Evolutionary conservation across 1,139 yeast species (phyloP).

Genomic region (Pneumocystis canis): DNA sequence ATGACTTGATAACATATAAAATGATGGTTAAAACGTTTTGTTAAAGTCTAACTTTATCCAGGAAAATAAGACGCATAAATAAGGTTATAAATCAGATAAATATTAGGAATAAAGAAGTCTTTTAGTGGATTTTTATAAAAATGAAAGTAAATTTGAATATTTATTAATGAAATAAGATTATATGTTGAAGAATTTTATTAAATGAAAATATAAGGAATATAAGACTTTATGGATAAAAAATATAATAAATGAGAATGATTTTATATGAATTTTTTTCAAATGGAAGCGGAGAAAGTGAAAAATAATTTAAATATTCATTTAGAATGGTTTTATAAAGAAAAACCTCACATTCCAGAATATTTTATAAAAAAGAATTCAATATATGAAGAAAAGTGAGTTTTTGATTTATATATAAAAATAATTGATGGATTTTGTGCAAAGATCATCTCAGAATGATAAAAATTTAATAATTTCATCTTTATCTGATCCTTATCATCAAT

Average conservation of each 20-base stretch:
- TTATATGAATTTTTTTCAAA: background rate
- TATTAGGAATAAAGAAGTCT: no score
- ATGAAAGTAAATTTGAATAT: no score
- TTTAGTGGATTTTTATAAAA: no score
- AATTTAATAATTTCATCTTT: background rate
- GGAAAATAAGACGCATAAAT: no score
- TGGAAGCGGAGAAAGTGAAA: background rate
- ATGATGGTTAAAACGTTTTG: no score
- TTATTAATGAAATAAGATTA: background rate
- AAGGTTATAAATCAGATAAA: no score
- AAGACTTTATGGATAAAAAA: background rate
- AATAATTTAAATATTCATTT: background rate
- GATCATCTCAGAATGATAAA: background rate
- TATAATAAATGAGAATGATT: background rate
- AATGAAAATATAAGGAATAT: no score
- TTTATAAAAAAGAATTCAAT: background rate
- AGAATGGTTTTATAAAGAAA: background rate
- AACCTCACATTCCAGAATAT: background rate
- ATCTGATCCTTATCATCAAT: background rate
- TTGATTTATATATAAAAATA: background rate
- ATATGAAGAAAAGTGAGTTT: background rate
- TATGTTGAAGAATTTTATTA: background rate
- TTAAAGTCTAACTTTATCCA: no score
- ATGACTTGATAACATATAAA: no score
- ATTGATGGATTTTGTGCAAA: background rate